Evolutionary conservation across 2,329 filamentous ascomycete species (phyloP), one percentile per base, ranked within the genome.

Genomic region (Ambrosiella cleistominuta): DNA sequence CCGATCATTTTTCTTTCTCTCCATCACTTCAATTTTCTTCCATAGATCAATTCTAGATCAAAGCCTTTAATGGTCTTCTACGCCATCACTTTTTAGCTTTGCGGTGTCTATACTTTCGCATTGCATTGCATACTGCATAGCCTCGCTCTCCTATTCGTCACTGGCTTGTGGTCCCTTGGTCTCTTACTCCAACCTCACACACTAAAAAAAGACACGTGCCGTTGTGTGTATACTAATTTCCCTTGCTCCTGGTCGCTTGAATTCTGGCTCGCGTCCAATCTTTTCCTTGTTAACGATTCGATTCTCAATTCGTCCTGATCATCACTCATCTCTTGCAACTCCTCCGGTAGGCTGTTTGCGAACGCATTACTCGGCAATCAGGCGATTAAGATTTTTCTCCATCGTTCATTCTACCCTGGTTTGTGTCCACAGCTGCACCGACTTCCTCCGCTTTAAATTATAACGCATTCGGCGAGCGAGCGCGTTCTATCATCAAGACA

Each of bases 71-170:
- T 8, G 19, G n/a, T 8, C 44, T 47, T 47, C 17, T 51, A n/a
- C 9, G 27, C 19, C 19, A 36, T 51, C 47, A 36, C 9, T 51
- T 47, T 15, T 17, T 47, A 13, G 44, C 44, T 13, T 47, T 47
- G n/a, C 7, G 5, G 19, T 47, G 19, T 13, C 44, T 47, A 47
- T 47, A 47, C 44, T 15, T 47, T 47, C n/a, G 57, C 62, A 58
- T 62, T 59, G 37, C 57, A 52, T 56, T 56, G 54, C 54, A 56
- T 56, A 44, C 47, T 56, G 54, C 54, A 56, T 56, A 44, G 40
- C 54, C 54, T 56, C 40, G 54, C 44, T 47, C 44, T 47, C 40
- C 40, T 17, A 47, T 47, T 37, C 54, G 47, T 35, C 47, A 7
- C 13, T 35, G 15, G 8, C 6, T 51, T 35, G 11, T 42, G 39